Evolutionary conservation across 2,329 filamentous ascomycete genomes (phyloP), one percentile per base, ranked within the genome.

Genomic region (Stagonosporopsis cucurbitacearum): DNA sequence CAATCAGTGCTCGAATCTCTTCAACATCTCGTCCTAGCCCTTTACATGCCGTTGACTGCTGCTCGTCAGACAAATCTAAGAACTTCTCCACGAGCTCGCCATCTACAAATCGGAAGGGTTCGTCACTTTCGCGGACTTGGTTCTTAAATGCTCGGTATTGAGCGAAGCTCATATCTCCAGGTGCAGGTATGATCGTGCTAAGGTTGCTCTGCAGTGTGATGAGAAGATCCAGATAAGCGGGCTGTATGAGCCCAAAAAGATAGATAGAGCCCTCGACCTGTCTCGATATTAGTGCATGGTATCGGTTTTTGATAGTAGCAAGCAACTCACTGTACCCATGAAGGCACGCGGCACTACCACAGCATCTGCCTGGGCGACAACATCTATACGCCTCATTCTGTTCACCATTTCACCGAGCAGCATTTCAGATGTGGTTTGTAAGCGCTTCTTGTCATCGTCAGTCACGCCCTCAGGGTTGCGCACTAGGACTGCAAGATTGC

Each of bases 321-420:
- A 7, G n/a, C 4, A 22, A 66, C 89, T 79, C 83, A 94, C 93
- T 50, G 95, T 98, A 55, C 86, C 93, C 48, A 98, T 78, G 71
- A 98, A 97, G 19, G 95, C 95, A 68, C 86, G 87, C 0, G 95
- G 94, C 7, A 88, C 79, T 7, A 97, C 86, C 23, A 88, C 80
- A 8, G 90, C 86, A 61, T 82, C 87, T 2, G 86, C 79, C 17
- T 82, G 82, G 3, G 86, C 80, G 25, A 86, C 82, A 9, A 96
- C 86, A 50, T 88, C 82, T 17, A 98, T 85, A 25, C 85, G 85
- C 20, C 88, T 85, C 51, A 98, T 96, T 28, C 87, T 85, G 71
- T 99, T 99, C 51, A 98, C 91, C 84, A 95, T 92, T 74, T 99
- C 94, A 1, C 95, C 93, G 9, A 99, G 81, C 40, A 89, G 87